These are phyloP conservation scores for Candida easanensis DNA, from an alignment of 805 yeast genomes.

Conservation along the genomic window DNA sequence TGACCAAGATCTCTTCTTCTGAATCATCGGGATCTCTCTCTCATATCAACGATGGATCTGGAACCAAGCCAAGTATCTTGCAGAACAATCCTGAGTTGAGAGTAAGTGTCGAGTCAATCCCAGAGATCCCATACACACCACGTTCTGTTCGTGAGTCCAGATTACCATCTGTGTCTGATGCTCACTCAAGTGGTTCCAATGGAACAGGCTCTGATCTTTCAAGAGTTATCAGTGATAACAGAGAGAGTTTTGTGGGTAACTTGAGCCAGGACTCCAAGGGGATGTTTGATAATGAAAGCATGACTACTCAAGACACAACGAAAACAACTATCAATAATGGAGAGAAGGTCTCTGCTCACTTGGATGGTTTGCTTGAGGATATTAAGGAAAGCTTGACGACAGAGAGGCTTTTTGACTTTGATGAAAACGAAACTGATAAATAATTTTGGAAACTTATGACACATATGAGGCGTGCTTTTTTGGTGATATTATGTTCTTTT, in stretches of 20 bases:
- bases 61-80: constrained; percentile 1
- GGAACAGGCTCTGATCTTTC: constrained; percentile 5
- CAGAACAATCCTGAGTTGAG: constrained; percentile 15
- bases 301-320: constrained; percentile 18
- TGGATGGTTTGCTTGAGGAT: constrained; percentile 25
- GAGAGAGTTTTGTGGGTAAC: constrained; percentile 21
- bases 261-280: constrained; percentile 11
- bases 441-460: too few species aligned
- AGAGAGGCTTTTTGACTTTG: constrained; percentile 7
- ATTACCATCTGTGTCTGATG: constrained; percentile 4
- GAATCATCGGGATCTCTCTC: constrained; percentile 24
- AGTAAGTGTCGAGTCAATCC: constrained; percentile 15
- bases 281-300: constrained; percentile 14
- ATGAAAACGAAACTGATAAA: too few species aligned
- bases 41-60: constrained; percentile 28
- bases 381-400: constrained; percentile 22
- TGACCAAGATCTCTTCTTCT: constrained; percentile 17
- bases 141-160: constrained; percentile 13
- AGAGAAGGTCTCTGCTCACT: constrained; percentile 4
- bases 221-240: constrained; percentile 18
- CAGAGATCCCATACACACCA: constrained; percentile 26
- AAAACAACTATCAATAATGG: constrained; percentile 5
- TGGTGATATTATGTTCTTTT: too few species aligned
- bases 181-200: constrained; percentile 4
- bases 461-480: too few species aligned